Evolutionary conservation across 1,284 basidiomycete species (phyloP).

Genomic region (Apiotrichum montevideense): DNA sequence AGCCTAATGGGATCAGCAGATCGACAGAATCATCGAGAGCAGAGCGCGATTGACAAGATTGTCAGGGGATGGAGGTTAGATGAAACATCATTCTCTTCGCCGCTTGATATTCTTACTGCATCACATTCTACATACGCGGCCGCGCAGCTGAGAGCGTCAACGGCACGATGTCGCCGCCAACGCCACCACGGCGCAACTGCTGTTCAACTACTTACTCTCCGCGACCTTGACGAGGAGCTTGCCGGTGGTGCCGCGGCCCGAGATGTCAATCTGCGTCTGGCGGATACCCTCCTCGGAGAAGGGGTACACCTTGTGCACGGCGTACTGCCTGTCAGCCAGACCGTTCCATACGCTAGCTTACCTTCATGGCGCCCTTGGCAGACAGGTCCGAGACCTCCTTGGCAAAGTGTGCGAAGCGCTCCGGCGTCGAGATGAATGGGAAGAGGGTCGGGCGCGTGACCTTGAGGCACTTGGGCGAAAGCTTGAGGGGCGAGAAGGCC

Average conservation of each 20-base stretch:
- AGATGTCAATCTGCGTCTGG: slow-evolving; percentile 73
- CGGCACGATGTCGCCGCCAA: too few relatives aligned
- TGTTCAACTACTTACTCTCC: neutral
- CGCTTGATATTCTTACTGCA: too few relatives aligned
- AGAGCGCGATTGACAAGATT: too few relatives aligned
- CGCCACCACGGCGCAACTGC: too few relatives aligned
- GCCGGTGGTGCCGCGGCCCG: slow-evolving; percentile 69
- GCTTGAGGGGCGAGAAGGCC: slow-evolving; percentile 64
- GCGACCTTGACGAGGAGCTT: slow-evolving; percentile 70
- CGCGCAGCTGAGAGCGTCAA: too few relatives aligned
- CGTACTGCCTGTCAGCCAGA: slow-evolving; percentile 41
- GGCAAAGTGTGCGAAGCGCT: slow-evolving; percentile 64
- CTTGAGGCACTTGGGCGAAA: slow-evolving; percentile 76
- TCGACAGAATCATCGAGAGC: too few relatives aligned
- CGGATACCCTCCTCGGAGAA: slow-evolving; percentile 75
- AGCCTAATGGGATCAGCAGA: too few relatives aligned
- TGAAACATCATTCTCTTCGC: too few relatives aligned
- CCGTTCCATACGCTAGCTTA: slow-evolving; percentile 3
- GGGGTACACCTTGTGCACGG: slow-evolving; percentile 69
- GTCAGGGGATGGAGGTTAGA: too few relatives aligned
- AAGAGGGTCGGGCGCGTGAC: slow-evolving; percentile 59
- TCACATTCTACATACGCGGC: too few relatives aligned
- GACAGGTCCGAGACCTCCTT: slow-evolving; percentile 63
- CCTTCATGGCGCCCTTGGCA: slow-evolving; percentile 58
- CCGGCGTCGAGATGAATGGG: slow-evolving; percentile 63